Percentiles rank a stretch among this genome's conserved stretches.
Conservation (phyloP, 73 alveolate species). For the Paramecium tetraurelia region DNA sequence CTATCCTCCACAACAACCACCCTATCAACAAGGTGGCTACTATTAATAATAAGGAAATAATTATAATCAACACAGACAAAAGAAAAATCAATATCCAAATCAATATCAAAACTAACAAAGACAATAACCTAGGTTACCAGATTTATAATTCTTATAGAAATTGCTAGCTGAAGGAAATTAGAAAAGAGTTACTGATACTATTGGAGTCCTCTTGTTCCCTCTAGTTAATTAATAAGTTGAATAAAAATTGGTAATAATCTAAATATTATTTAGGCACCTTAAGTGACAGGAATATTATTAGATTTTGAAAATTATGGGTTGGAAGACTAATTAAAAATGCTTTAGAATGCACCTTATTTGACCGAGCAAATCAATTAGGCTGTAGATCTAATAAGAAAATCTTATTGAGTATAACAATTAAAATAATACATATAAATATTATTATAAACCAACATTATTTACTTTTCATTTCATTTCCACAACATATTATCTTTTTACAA, state of each 20-base stretch:
- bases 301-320: constrained; percentile 36
- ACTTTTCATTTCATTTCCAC: background rate
- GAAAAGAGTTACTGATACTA: background rate
- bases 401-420: background rate
- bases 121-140: background rate
- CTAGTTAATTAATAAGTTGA: background rate
- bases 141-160: background rate
- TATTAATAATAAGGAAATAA: background rate
- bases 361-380: constrained; percentile 43
- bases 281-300: constrained; percentile 13
- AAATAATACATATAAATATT: background rate
- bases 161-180: background rate
- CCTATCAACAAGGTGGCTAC: background rate
- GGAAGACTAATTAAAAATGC: background rate
- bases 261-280: constrained; percentile 32
- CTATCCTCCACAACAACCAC: background rate
- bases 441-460: background rate
- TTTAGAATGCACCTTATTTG: background rate
- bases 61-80: background rate
- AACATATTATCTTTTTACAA: no score
- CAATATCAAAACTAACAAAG: background rate
- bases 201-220: background rate
- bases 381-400: background rate
- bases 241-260: background rate
- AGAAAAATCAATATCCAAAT: background rate